phyloP scores from a whole-genome alignment of 2,329 filamentous ascomycete genomes.

The Bipolaris gigantea region DNA sequence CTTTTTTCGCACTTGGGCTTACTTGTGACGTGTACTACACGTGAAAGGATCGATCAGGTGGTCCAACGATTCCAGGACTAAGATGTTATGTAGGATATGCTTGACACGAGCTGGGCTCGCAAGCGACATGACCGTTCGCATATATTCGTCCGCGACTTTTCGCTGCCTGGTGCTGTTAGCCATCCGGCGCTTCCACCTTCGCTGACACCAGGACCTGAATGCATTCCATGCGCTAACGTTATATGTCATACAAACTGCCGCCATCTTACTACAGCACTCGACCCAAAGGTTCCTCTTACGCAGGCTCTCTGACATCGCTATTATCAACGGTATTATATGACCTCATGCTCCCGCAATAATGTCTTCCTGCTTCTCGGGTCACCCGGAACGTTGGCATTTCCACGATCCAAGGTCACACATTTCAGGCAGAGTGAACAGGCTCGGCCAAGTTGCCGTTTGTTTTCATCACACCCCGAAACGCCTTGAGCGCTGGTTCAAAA shows the following conservation, averaged over 20 bases:
- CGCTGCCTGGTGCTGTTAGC: neutral
- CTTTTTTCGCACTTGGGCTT: no score
- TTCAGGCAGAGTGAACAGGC: constrained; percentile 14
- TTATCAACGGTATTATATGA: neutral
- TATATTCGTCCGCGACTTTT: neutral
- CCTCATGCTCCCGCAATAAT: neutral
- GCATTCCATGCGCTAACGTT: neutral
- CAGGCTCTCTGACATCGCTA: neutral
- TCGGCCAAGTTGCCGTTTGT: constrained; percentile 22
- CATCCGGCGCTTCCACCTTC: neutral
- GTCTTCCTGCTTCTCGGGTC: neutral
- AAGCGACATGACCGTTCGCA: neutral
- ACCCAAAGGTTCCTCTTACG: neutral
- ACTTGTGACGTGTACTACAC: no score
- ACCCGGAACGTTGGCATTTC: neutral
- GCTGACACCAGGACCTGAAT: neutral
- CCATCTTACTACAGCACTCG: neutral
- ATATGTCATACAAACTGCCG: neutral
- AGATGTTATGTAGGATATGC: no score
- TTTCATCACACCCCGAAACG: constrained; percentile 22
- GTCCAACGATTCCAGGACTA: no score
- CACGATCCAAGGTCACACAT: neutral
- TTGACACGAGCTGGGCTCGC: neutral
- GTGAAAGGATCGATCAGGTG: no score
- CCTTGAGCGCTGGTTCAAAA: constrained; percentile 23